Conservation (phyloP, 2,329 filamentous ascomycete species). For the Sclerotinia nivalis region DNA sequence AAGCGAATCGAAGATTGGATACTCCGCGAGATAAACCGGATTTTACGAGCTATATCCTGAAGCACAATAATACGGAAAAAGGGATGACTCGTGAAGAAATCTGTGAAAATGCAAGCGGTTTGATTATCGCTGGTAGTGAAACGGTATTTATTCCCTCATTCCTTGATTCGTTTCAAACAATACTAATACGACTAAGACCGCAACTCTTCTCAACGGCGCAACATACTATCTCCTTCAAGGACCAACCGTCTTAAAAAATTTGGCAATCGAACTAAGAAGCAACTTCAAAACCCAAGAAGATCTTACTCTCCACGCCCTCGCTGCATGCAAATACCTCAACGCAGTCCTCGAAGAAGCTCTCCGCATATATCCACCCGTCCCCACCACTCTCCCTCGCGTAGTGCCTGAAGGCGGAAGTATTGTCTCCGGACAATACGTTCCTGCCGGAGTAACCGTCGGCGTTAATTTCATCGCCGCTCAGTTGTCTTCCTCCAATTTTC, state of each 20-base stretch:
- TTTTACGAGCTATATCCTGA: conserved; percentile 22
- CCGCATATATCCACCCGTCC: conserved; percentile 27
- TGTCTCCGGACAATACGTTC: background rate
- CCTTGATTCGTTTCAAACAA: conserved; percentile 28
- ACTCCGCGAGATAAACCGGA: conserved; percentile 6
- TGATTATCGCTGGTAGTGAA: conserved; percentile 21
- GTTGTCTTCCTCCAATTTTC: background rate
- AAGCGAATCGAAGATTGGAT: conserved; percentile 11
- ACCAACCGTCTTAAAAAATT: conserved; percentile 34
- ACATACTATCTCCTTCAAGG: conserved; percentile 56
- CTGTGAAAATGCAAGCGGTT: conserved; percentile 7
- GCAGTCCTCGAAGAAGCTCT: conserved; percentile 28
- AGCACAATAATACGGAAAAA: conserved; percentile 16
- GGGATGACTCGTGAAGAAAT: conserved; percentile 21
- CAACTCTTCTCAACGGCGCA: conserved; percentile 36
- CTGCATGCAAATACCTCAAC: conserved; percentile 20
- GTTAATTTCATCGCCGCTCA: background rate
- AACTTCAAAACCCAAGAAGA: conserved; percentile 41
- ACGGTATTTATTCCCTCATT: conserved; percentile 1
- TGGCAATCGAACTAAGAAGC: conserved; percentile 47
- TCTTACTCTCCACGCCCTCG: conserved; percentile 27
- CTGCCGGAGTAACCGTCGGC: background rate
- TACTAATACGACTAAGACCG: conserved; percentile 38
- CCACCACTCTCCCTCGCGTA: background rate
- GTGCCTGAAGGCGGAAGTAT: background rate